Evolutionary conservation across 78 protist genomes (phyloP).

Genomic region (Dictyostelium discoideum): dicty_2.7 NC_007090.3:2301501-2302000

Average conservation of each 20-base stretch:
- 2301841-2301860: conserved; percentile 12
- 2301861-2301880: conserved; percentile 32
- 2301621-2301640: conserved; percentile 77
- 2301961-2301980: conserved; percentile 58
- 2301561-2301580: conserved; percentile 20
- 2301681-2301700: conserved; percentile 82
- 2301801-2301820: conserved; percentile 75
- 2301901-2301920: conserved; percentile 63
- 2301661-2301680: conserved; percentile 77
- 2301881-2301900: conserved; percentile 59
- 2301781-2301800: conserved; percentile 85
- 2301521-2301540: conserved; percentile 49
- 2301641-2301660: conserved; percentile 80
- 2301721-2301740: conserved; percentile 84
- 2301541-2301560: conserved; percentile 39
- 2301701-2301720: conserved; percentile 82
- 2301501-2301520: conserved; percentile 61
- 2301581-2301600: conserved; percentile 70
- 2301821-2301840: conserved; percentile 56
- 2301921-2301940: conserved; percentile 91
- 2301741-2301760: conserved; percentile 82
- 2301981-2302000: conserved; percentile 77
- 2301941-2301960: conserved; percentile 54
- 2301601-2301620: conserved; percentile 58
- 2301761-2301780: conserved; percentile 49